Evolutionary conservation across 2,329 filamentous ascomycete species (phyloP).

Genomic region (Pseudogymnoascus sp.): DNA sequence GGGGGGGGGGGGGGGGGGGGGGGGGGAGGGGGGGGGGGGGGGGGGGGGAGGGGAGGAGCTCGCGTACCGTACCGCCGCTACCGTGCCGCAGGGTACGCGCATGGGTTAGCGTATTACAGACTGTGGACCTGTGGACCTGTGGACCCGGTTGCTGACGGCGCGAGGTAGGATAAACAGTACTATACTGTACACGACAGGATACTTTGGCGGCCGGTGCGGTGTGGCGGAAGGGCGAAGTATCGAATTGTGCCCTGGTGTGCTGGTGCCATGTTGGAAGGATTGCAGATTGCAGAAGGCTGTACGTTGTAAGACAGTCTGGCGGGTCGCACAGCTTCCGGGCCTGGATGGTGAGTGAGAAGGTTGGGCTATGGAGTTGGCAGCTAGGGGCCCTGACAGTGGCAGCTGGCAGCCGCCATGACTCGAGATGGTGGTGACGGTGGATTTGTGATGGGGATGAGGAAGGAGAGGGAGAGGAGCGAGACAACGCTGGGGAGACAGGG

Average conservation of each 20-base stretch:
- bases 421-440: neutral
- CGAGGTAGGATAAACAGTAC: neutral
- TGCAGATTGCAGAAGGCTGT: neutral
- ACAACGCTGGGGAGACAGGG: neutral
- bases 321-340: neutral
- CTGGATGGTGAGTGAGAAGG: neutral
- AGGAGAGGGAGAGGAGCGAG: neutral
- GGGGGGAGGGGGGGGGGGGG: neutral
- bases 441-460: neutral
- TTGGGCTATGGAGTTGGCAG: neutral
- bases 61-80: neutral
- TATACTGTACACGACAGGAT: neutral
- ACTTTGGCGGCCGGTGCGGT: neutral
- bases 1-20: too few species aligned
- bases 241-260: neutral
- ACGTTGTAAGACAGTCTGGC: neutral
- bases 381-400: neutral
- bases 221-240: neutral
- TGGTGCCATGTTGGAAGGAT: neutral
- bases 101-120: neutral
- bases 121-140: neutral
- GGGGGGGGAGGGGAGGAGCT: neutral
- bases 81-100: neutral
- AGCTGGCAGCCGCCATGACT: neutral
- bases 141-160: neutral